Evolutionary conservation across 2,329 filamentous ascomycete species (phyloP).

Genomic region (Myriosclerotinia curreyana): DNA sequence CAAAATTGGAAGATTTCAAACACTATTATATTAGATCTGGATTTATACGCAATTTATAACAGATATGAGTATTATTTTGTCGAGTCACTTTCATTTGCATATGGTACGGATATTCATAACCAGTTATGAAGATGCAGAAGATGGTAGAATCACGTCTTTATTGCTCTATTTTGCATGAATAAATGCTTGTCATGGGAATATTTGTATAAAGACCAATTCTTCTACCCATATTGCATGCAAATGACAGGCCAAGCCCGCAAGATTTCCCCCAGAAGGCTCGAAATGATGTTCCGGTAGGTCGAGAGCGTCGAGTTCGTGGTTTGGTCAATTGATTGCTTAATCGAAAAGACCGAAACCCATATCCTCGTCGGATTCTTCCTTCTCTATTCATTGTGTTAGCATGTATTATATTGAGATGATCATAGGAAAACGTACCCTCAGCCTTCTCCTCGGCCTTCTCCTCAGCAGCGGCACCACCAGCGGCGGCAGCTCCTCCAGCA

Average conservation of each 20-base stretch:
- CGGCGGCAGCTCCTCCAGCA: slow-evolving; percentile 66
- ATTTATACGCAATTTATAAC: background rate
- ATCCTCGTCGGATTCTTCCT: slow-evolving; percentile 72
- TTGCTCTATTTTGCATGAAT: slow-evolving; percentile 37
- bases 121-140: background rate
- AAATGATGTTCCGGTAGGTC: slow-evolving; percentile 29
- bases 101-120: background rate
- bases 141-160: slow-evolving; percentile 39
- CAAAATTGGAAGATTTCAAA: background rate
- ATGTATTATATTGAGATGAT: background rate
- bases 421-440: slow-evolving; percentile 67
- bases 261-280: slow-evolving; percentile 35
- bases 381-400: slow-evolving; percentile 45
- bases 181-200: slow-evolving; percentile 30
- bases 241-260: slow-evolving; percentile 35
- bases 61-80: background rate
- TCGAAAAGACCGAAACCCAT: slow-evolving; percentile 77
- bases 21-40: background rate
- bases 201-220: slow-evolving; percentile 26
- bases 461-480: slow-evolving; percentile 59
- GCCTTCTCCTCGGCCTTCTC: slow-evolving; percentile 69
- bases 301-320: slow-evolving; percentile 31
- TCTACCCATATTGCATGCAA: slow-evolving; percentile 35
- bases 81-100: background rate
- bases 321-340: slow-evolving; percentile 48